phyloP scores from a whole-genome alignment of 2,329 filamentous ascomycete species.

The Cercospora zeae-maydis region DNA sequence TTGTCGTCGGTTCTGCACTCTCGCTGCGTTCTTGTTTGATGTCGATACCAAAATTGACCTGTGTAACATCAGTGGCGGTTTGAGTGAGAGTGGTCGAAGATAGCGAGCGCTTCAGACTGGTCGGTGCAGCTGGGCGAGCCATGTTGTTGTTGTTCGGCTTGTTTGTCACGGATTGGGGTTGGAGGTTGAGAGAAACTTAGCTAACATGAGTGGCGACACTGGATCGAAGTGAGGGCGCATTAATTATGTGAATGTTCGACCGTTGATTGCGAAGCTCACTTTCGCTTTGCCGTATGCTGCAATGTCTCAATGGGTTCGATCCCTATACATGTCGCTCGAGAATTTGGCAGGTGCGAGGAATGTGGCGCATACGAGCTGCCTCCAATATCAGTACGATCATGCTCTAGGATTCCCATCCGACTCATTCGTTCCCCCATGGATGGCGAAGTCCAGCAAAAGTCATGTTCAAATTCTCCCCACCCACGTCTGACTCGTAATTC shows the following conservation, averaged over 20 bases:
- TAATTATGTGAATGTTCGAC: neutral
- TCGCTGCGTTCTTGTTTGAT: neutral
- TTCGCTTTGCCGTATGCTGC: neutral
- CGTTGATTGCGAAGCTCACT: neutral
- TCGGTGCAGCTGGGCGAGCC: neutral
- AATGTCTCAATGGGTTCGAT: neutral
- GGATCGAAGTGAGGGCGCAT: neutral
- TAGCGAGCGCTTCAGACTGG: neutral
- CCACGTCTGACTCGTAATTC: slow-evolving; percentile 52
- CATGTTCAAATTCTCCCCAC: slow-evolving; percentile 25
- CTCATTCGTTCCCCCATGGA: neutral
- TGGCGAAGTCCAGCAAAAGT: neutral
- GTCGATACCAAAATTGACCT: no score
- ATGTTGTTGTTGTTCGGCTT: neutral
- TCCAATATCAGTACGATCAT: neutral
- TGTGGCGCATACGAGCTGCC: neutral
- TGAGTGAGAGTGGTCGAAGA: neutral
- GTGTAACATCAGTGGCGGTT: neutral
- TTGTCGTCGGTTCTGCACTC: neutral
- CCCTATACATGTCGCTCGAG: neutral
- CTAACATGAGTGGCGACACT: neutral
- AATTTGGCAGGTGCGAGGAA: neutral
- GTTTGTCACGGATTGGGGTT: neutral
- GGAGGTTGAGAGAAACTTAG: neutral
- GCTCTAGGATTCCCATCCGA: no score